phyloP scores from a whole-genome alignment of 129 eudicot genomes.

The Deinandra increscens region DNA sequence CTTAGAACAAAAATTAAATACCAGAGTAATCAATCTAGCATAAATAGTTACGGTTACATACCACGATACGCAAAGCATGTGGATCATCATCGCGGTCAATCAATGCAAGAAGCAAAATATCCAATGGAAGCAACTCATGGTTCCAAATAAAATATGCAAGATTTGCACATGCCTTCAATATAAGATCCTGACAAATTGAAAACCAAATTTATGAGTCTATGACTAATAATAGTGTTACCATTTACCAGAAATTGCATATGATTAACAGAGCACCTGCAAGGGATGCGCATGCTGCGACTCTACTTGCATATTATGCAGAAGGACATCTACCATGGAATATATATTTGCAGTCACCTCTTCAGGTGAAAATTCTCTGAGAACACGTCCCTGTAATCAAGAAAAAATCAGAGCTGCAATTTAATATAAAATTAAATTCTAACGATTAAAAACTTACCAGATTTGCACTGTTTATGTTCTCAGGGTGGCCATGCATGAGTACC shows the following conservation, averaged over 20 bases:
- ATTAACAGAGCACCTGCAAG: constrained; percentile 58
- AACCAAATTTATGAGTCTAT: constrained; percentile 4
- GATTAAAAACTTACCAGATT: constrained; percentile 56
- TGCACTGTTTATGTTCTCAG: constrained; percentile 81
- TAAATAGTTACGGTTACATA: constrained; percentile 27
- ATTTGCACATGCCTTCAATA: constrained; percentile 74
- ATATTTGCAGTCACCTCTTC: constrained; percentile 95
- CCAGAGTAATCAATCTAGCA: not conserved
- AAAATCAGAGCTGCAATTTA: not conserved
- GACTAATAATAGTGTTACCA: not conserved
- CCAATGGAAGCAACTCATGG: constrained; percentile 94
- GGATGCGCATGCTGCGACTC: constrained; percentile 86
- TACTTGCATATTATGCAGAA: constrained; percentile 79
- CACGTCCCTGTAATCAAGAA: constrained; percentile 63
- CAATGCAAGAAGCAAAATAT: constrained; percentile 79
- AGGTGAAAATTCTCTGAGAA: constrained; percentile 89
- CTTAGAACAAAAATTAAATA: constrained; percentile 9
- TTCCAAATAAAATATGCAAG: constrained; percentile 88
- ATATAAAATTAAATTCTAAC: not conserved
- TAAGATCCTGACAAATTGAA: constrained; percentile 60
- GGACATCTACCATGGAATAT: constrained; percentile 94
- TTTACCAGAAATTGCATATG: constrained; percentile 3
- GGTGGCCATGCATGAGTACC: constrained; percentile 88
- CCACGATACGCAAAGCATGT: constrained; percentile 90
- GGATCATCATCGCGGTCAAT: constrained; percentile 98